These are phyloP conservation scores for Juncus inflexus DNA, from an alignment of 176 grass and related monocot genomes.

Conservation along the genomic window DNA sequence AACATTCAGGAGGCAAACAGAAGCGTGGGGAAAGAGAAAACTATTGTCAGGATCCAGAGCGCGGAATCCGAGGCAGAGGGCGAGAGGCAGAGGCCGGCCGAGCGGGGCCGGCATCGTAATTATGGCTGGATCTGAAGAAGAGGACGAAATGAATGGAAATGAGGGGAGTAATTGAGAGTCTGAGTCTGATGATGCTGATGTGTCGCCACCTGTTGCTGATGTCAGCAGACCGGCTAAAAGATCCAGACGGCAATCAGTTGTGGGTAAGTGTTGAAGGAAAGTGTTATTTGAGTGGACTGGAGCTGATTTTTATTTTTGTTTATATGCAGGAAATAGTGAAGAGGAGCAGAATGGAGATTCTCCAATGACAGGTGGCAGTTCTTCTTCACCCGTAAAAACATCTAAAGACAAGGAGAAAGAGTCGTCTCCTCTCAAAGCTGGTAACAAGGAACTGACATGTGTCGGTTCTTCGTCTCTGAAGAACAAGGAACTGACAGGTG, in stretches of 20 bases:
- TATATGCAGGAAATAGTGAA: constrained; percentile 35
- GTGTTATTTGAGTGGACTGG: neutral
- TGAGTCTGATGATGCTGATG: constrained; percentile 50
- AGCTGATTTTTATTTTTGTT: neutral
- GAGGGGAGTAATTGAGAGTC: constrained; percentile 43
- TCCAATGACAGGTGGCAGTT: no score
- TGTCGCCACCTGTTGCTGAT: constrained; percentile 34
- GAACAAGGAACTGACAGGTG: constrained; percentile 20
- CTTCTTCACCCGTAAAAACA: no score
- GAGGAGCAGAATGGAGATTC: constrained; percentile 47
- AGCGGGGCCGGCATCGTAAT: no score
- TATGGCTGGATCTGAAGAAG: constrained; percentile 45
- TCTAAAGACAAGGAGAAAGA: no score
- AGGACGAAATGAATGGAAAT: constrained; percentile 61
- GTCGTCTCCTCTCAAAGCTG: no score
- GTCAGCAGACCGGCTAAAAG: constrained; percentile 49
- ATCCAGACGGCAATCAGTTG: constrained; percentile 36
- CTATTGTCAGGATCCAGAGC: constrained; percentile 43
- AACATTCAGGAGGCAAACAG: constrained; percentile 55
- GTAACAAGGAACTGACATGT: constrained; percentile 34
- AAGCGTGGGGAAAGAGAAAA: constrained; percentile 60
- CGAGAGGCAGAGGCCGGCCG: constrained; percentile 34
- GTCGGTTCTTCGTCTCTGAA: constrained; percentile 1
- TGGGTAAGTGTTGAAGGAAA: constrained; percentile 14
- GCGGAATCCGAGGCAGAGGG: constrained; percentile 39